These are phyloP conservation scores for Isabelozyma gotoi DNA, from an alignment of 805 yeast species.

Conservation along the genomic window DNA sequence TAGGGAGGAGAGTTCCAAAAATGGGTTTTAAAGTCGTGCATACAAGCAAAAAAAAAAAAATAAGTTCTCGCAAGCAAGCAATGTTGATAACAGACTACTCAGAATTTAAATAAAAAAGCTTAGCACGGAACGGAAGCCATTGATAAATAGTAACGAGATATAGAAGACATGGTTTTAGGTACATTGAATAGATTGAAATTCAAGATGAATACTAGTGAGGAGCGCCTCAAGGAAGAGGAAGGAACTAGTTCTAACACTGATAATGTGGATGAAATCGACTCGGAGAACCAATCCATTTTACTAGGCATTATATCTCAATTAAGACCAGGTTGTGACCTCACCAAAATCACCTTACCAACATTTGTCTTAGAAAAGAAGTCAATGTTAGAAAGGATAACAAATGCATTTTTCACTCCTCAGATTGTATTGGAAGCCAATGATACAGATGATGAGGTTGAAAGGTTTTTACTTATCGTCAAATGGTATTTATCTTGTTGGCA, in stretches of 20 bases:
- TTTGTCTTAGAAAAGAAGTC: slow-evolving; percentile 93
- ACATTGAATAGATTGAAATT: slow-evolving; percentile 26
- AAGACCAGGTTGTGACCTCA: slow-evolving; percentile 87
- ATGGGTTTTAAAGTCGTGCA: too few species aligned
- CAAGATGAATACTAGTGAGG: slow-evolving; percentile 9
- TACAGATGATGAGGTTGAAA: slow-evolving; percentile 54
- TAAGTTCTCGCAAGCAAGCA: too few species aligned
- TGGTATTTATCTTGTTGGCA: slow-evolving; percentile 98
- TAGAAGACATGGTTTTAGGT: too few species aligned
- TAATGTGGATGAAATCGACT: slow-evolving; percentile 91
- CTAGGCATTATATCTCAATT: slow-evolving; percentile 87
- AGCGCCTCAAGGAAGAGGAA: not conserved
- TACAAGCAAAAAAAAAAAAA: too few species aligned
- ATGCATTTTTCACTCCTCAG: slow-evolving; percentile 79
- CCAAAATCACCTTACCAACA: slow-evolving; percentile 92
- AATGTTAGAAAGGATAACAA: slow-evolving; percentile 93
- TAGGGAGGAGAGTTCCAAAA: too few species aligned
- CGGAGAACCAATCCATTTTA: slow-evolving; percentile 82
- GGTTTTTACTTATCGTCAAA: slow-evolving; percentile 73
- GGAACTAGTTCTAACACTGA: slow-evolving; percentile 35
- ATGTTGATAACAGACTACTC: too few species aligned
- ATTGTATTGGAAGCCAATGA: slow-evolving; percentile 68
- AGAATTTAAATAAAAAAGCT: too few species aligned
- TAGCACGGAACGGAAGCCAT: too few species aligned
- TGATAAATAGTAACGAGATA: too few species aligned